Evolutionary conservation across 306 rosid genomes (phyloP).

Genomic region (Casuarina cunninghamiana): DNA sequence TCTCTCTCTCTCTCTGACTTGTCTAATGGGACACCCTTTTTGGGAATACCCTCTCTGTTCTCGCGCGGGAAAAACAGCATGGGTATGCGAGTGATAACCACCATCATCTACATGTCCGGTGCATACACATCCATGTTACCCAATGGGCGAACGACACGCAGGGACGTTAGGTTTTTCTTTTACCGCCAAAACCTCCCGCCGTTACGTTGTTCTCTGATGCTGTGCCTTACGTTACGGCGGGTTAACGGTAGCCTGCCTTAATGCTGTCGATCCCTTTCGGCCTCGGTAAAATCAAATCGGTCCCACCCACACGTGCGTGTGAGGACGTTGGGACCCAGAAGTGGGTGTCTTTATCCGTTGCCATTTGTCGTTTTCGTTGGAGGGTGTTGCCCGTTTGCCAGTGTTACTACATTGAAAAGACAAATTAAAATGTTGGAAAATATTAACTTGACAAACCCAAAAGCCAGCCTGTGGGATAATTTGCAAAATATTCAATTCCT

Average conservation of each 20-base stretch:
- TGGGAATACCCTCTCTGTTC: constrained; percentile 18
- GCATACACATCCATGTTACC: constrained; percentile 29
- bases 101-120: constrained; percentile 10
- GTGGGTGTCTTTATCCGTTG: not conserved
- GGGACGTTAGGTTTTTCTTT: constrained; percentile 15
- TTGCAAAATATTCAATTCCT: too few species aligned
- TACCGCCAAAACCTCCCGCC: constrained; percentile 59
- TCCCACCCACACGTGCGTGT: not conserved
- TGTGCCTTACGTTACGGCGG: constrained; percentile 23
- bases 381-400: too few species aligned
- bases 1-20: constrained; percentile 16
- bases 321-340: not conserved
- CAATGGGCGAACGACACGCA: constrained; percentile 18
- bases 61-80: constrained; percentile 59
- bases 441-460: too few species aligned
- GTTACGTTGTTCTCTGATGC: constrained; percentile 32
- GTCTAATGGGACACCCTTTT: constrained; percentile 1
- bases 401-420: too few species aligned
- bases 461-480: too few species aligned
- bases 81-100: not conserved
- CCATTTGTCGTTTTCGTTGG: not conserved
- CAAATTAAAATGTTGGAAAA: too few species aligned
- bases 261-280: not conserved
- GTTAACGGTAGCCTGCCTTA: constrained; percentile 3
- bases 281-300: not conserved